A percentile compares a stretch with the other conserved stretches of the same genome.
phyloP scores from a whole-genome alignment of 2,329 filamentous ascomycete genomes.

The Harringtonia aguacate region DNA sequence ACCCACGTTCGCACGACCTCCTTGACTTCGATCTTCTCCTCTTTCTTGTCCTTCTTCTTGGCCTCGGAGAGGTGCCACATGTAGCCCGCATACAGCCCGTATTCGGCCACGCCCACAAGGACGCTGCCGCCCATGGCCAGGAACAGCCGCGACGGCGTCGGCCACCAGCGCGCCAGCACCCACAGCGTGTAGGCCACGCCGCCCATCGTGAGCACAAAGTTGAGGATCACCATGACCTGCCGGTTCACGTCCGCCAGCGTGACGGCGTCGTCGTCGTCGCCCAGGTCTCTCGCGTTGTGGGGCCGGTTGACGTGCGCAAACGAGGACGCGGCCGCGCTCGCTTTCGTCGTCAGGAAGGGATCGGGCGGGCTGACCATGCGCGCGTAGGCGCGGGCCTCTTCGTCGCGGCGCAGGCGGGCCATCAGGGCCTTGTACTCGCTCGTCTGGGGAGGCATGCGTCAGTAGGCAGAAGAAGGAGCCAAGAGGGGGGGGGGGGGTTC shows the following conservation, averaged over 20 bases:
- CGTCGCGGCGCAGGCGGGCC: slow-evolving; percentile 69
- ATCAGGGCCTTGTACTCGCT: slow-evolving; percentile 81
- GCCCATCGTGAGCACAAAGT: slow-evolving; percentile 78
- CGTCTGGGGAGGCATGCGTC: slow-evolving; percentile 37
- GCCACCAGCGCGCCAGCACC: slow-evolving; percentile 71
- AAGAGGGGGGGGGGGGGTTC: no score
- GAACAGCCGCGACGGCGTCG: slow-evolving; percentile 56
- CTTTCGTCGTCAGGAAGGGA: slow-evolving; percentile 35
- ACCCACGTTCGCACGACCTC: slow-evolving; percentile 66
- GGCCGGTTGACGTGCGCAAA: slow-evolving; percentile 45
- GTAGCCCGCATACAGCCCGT: slow-evolving; percentile 67
- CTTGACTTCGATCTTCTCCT: slow-evolving; percentile 51
- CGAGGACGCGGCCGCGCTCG: no score
- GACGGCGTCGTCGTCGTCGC: slow-evolving; percentile 47
- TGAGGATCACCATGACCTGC: slow-evolving; percentile 78
- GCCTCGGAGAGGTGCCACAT: slow-evolving; percentile 60
- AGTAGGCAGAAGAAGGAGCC: slow-evolving; percentile 3
- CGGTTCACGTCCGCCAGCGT: slow-evolving; percentile 65
- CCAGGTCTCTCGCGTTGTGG: slow-evolving; percentile 30
- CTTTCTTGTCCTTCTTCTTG: slow-evolving; percentile 49
- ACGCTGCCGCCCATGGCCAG: slow-evolving; percentile 60
- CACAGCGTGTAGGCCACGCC: slow-evolving; percentile 69
- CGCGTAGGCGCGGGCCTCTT: slow-evolving; percentile 74
- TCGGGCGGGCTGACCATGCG: slow-evolving; percentile 58
- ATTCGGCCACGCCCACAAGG: slow-evolving; percentile 63